Conservation (phyloP, 2,329 filamentous ascomycete genomes). For the Aspergillus ochraceus region DNA sequence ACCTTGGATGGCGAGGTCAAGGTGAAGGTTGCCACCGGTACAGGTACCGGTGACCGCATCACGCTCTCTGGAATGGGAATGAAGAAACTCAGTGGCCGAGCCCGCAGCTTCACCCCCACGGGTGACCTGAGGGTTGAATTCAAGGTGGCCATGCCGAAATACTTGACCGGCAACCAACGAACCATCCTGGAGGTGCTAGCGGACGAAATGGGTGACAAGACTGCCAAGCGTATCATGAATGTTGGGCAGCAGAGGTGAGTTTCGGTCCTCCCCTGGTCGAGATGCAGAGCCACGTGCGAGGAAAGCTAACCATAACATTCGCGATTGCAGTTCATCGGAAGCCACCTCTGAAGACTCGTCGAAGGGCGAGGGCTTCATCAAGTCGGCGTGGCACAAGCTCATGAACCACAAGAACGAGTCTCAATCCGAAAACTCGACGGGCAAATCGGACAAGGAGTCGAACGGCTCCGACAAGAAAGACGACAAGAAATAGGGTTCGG, state of each 20-base stretch:
- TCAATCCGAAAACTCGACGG: constrained; percentile 27
- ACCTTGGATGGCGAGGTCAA: constrained; percentile 89
- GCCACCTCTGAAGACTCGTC: constrained; percentile 50
- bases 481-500: constrained; percentile 37
- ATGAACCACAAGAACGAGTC: constrained; percentile 63
- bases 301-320: constrained; percentile 7
- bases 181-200: constrained; percentile 94
- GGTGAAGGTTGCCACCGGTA: constrained; percentile 87
- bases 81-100: constrained; percentile 72
- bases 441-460: constrained; percentile 30
- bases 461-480: constrained; percentile 23
- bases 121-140: constrained; percentile 94
- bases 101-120: constrained; percentile 54
- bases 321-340: constrained; percentile 18
- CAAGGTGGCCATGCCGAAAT: constrained; percentile 93
- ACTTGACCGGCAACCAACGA: constrained; percentile 84
- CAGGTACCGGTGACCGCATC: constrained; percentile 87
- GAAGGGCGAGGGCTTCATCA: constrained; percentile 85
- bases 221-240: constrained; percentile 90
- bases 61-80: constrained; percentile 90
- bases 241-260: constrained; percentile 60
- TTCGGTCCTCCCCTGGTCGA: not conserved
- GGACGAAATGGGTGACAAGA: constrained; percentile 92
- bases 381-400: constrained; percentile 88
- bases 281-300: not conserved